Evolutionary conservation across 495 filamentous ascomycete genomes (phyloP), one percentile per base, ranked within the genome.

Genomic region (Patellaria atrata): DNA sequence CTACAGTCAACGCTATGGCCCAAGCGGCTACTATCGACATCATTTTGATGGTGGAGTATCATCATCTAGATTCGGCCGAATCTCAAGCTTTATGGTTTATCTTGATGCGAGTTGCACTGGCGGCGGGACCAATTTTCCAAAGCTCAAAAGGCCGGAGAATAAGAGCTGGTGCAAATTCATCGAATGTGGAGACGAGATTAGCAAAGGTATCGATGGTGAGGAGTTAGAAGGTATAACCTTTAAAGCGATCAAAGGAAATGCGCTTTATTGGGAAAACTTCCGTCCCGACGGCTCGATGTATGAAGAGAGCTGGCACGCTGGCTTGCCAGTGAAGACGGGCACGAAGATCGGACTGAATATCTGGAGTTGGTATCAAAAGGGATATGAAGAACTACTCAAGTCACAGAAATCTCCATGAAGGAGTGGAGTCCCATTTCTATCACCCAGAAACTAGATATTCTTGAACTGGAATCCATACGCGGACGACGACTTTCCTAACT

Each of bases 271-370:
- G 78, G 68, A 71, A 60, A 85, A 85, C 57, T 48, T 85, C 40
- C 44, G 62, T 12, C 51, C 62, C 3, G 67, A 75, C 58, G 76
- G 78, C 27, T 57, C 50, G 4, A 76, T 75, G 18, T 74, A 79
- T 54, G 56, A 65, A 44, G 63, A 71, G 54, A 75, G 68, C 22
- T 65, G 79, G 55, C 79, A 85, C 62, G 76, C 76, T 4, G 75
- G 76, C 21, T 48, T 79, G 48, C 75, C 77, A 22, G 76, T 83
- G 5, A 67, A 61, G 24, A 60, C 57, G 37, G 79, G 79, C 16
- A 66, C 55, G 33, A 85, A 85, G 63, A 65, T 82, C 33, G 79
- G 78, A n/a, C 66, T 85, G 72, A 85, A 85, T 60, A 78, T 83
- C 47, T 85, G 78, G 78, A 75, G 52, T 37, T 59, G 54, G 54